Evolutionary conservation across 768 basidiomycete species (phyloP), one percentile per base, ranked within the genome.

Genomic region (Lentinula edodes): DNA sequence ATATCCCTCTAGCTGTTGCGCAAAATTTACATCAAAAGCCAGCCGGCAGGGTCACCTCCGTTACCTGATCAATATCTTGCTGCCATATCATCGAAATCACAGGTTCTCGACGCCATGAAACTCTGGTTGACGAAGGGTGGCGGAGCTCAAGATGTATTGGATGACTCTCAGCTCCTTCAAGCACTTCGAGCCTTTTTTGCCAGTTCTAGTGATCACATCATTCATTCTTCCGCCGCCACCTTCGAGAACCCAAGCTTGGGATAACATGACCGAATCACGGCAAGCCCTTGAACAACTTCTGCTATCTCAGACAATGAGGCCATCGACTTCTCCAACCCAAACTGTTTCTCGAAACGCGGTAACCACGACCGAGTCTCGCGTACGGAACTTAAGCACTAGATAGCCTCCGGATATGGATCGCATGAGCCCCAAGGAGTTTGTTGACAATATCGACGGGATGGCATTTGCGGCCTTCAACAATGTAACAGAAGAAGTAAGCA

Each of bases 71-170:
- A 83, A 55, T 76, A 84, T 61, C 72, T 83, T 20, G 73, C 81
- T 20, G 76, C 81, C 5, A 76, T 83, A 20, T 78, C 75, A 12
- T 76, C 77, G 46, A 82, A 88, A n/a, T 78, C 77, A 13, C 86
- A 88, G 62, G 84, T 91, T 2, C 70, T 91, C 35, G 83, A 83
- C 7, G 79, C 83, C 1, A 74, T 92, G 35, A 82, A 80, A 62
- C 85, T 90, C 64, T 94, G 92, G 92, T 68, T 93, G 45, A 80
- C 75, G 0, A 71, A 76, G 15, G 92, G 92, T 3, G 87, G 88
- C 6, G 92, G 92, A 36, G 84, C 89, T 7, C 88, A 91, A 67
- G 92, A 94, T 65, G 78, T 85, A 43, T 75, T 94, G 34, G 91
- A 93, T 64, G 89, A 93, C 52, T 66, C 70, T 2, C 83, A 86